Base-by-base conservation (phyloP, 148 eudicot species). In the Rhododendron griersonianum region DNA sequence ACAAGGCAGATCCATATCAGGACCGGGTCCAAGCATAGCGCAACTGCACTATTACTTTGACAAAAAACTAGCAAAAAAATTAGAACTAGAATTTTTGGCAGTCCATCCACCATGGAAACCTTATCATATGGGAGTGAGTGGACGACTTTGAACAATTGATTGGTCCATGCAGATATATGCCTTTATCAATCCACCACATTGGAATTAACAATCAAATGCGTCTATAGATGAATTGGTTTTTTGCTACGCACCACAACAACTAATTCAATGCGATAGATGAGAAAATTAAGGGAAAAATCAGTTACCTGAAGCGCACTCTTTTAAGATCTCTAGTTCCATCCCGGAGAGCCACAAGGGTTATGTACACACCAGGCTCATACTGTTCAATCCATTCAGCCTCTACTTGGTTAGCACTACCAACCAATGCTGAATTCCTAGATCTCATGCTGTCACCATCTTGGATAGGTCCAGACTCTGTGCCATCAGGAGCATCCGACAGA, bases 301-400 rank as follows among this genome's bases (percentile, higher is more conserved):
- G 83, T 16, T 92, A 96, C 99, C 99, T 96, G 99, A 96, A 96
- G 87, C 99, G 99, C 84, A 96, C 99, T 28, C 99, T 93, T 89
- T 96, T 96, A 83, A 96, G 99, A 89, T 96, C 99, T 86, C 98
- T 91, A 33, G 98, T 93, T 83, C 99, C 98, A 89, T 96, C 98
- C 80, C 90, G 90, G 83, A 95, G 96, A 86, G 99, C 96, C 73
- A 96, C 90, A 51, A 96, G 93, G 30, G 99, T 96, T 78, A 96
- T 95, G 82, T 96, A 96, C 77, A 96, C 99, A 82, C 99, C 99
- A 81, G 98, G 95, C 92, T 95, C 99, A 37, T 96, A 96, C 89
- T 94, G 99, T 86, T 96, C 99, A 85, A 94, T 96, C 98, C 99
- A 95, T 85, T 95, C 99, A 39, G 98, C 98, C 90, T 96, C 98